These are phyloP conservation scores for Exophiala dermatitidis DNA, from an alignment of 2,329 filamentous ascomycete genomes.

Conservation along the genomic window DNA sequence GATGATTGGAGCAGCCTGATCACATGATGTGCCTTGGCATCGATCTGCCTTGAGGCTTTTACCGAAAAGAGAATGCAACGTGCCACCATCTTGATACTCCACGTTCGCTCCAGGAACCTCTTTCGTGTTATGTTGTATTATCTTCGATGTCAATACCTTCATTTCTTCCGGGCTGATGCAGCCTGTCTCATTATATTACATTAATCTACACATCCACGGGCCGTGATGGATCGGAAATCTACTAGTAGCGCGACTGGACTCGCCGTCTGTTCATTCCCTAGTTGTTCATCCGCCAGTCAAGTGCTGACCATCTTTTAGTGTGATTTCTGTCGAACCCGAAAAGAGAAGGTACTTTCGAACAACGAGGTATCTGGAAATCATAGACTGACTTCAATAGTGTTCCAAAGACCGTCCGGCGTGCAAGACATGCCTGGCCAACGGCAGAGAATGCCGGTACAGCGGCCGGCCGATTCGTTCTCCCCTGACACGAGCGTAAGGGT, in stretches of 20 bases:
- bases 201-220: not conserved
- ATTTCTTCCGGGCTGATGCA: no score
- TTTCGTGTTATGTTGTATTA: no score
- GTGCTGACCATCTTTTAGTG: not conserved
- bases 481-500: not conserved
- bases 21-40: no score
- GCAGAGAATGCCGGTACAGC: slow-evolving; percentile 1
- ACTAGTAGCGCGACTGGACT: not conserved
- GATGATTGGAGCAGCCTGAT: no score
- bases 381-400: not conserved
- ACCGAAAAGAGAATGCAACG: no score
- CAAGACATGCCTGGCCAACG: not conserved
- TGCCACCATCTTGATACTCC: no score
- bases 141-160: no score
- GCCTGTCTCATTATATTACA: no score
- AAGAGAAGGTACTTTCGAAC: not conserved
- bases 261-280: not conserved
- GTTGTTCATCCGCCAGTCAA: not conserved
- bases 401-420: not conserved
- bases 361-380: not conserved
- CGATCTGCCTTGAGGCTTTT: no score
- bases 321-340: not conserved
- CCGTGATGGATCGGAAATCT: not conserved
- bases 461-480: not conserved
- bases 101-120: no score